Evolutionary conservation across 352 stramenopile genomes (phyloP), one percentile per base, ranked within the genome.

Genomic region (Phytophthora aleatoria): DNA sequence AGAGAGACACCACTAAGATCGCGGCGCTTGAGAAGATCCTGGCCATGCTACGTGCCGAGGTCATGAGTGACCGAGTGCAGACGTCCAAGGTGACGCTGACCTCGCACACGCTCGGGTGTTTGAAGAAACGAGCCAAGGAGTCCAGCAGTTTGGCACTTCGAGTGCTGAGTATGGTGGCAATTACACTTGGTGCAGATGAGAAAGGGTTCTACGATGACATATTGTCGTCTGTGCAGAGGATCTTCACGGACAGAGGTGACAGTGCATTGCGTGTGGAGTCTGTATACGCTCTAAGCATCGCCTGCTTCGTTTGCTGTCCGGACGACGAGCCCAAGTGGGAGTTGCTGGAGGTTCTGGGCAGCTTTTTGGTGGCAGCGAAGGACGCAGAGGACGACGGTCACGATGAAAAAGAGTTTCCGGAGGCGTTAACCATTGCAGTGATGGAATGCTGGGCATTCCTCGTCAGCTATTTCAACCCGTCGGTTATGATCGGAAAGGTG

Each of bases 371-470:
- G 20, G 63, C 68, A 2, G 75, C 75, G 7, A 81, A 79, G 20
- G 77, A 86, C 33, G 77, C 77, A 0, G 75, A 86, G 28, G 73
- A 82, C 5, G 76, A 83, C 33, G 65, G 59, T 1, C 64, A 81
- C 55, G 68, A 79, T 11, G 81, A 87, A 36, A 70, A 78, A 35
- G 68, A 69, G 38, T 79, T 79, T 55, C 61, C 68, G 0, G 79
- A 88, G 51, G 31, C 66, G 26, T 50, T 90, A 24, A 71, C 81
- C 12, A 76, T 87, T 26, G 77, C 77, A 6, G 69, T 83, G 7
- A 85, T 89, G 52, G 79, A 89, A 56, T 89, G 81, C 66, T 90
- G 81, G 81, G 79, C 77, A 1, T 87, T 89, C 41, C 50, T 89
- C 3, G 61, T 85, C 16, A 86, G 73, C 30, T 69, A 47, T 5